Percentiles rank a stretch among this genome's conserved stretches.
Conservation (phyloP, 2,329 filamentous ascomycete species). For the Xylariales sp. region DNA sequence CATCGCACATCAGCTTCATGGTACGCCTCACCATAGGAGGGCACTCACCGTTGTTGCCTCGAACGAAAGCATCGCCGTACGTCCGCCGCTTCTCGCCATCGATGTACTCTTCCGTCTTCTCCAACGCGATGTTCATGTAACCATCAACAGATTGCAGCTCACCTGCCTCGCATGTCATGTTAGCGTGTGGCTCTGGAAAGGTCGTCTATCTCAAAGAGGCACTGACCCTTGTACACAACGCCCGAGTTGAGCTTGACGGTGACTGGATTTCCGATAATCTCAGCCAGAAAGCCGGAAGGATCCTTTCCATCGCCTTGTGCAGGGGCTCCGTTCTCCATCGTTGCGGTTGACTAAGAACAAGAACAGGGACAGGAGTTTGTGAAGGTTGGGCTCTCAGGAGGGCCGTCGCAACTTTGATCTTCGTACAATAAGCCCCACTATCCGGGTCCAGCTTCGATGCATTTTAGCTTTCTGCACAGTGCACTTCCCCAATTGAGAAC, state of each 20-base stretch:
- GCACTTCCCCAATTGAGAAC: no score
- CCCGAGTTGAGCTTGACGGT: conserved; percentile 99
- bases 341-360: conserved; percentile 13
- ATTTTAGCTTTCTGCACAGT: no score
- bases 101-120: conserved; percentile 90
- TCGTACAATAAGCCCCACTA: no score
- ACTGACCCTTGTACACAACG: conserved; percentile 88
- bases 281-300: conserved; percentile 85
- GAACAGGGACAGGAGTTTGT: no score
- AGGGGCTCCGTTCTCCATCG: conserved; percentile 69
- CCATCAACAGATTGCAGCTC: conserved; percentile 96
- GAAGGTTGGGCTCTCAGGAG: no score
- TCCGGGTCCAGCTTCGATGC: background rate
- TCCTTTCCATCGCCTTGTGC: conserved; percentile 74
- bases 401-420: background rate
- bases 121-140: conserved; percentile 99
- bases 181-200: background rate
- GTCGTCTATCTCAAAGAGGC: background rate
- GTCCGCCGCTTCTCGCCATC: conserved; percentile 76
- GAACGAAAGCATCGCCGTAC: conserved; percentile 92
- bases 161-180: conserved; percentile 47
- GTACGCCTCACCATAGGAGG: conserved; percentile 1
- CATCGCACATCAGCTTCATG: conserved; percentile 9
- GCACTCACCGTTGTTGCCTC: conserved; percentile 83
- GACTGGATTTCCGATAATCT: conserved; percentile 91